Base-by-base conservation (phyloP, 768 basidiomycete genomes). In the Mycena indigotica region DNA sequence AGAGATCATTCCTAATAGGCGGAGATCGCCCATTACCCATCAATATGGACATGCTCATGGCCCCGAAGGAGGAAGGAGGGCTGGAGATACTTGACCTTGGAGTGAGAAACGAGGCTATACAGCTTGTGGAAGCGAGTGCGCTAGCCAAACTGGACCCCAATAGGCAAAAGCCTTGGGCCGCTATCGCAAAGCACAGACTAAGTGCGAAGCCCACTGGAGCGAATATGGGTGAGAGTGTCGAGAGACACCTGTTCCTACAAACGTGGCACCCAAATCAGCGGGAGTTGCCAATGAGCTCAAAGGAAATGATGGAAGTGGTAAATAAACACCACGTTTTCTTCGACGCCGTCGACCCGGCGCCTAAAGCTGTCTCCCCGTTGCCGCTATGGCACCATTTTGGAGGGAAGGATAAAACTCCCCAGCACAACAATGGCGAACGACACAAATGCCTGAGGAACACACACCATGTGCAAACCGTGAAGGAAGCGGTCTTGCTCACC, bases 1-100 rank as follows among this genome's bases (percentile, higher is more conserved):
- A 66, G 2, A 24, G 58, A 2, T 53, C 65, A 3, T 75, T 75
- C 38, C 60, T 76, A 1, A 74, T 67, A 67, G 55, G 59, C 2
- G 28, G 28, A 6, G 38, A 45, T 23, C 44, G 45, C 1, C 40
- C 61, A 0, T 50, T 62, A 28, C 50, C 70, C 4, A 58, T 59
- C 28, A 30, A 52, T 29, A 29, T 53, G 17, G 53, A 67, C 1
- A 70, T 60, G 1, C 44, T 74, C 1, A 52, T 50, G 13, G 32
- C 49, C 0, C 65, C 63, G 0, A 41, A 56, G 0, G 49, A 53
- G 0, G 28, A 60, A 28, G 72, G 72, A 13, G 72, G 72, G 1
- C 56, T 54, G 23, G 50, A 39, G 6, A 28, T 73, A 0, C 60
- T 75, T 0, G 64, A 73, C 44, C 45, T 75, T 0, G 24, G 49